These are phyloP conservation scores for Cyberlindnera americana DNA, from an alignment of 805 yeast species.

Conservation along the genomic window DNA sequence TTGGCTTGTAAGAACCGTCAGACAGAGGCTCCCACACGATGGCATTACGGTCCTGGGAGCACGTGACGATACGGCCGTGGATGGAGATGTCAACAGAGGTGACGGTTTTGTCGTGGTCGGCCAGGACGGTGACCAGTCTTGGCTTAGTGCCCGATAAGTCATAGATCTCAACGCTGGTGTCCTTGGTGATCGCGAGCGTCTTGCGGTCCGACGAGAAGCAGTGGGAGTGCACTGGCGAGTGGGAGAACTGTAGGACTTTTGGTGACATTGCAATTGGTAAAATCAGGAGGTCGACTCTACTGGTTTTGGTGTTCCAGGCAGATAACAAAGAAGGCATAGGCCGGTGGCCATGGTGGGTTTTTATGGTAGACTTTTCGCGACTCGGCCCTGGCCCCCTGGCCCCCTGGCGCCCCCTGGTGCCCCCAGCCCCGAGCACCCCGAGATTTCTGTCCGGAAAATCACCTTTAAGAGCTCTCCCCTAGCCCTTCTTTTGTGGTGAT, in stretches of 20 bases:
- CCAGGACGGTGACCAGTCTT: slow-evolving; percentile 57
- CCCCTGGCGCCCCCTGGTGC: too few species aligned
- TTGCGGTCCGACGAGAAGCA: slow-evolving; percentile 69
- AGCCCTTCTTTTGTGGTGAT: too few species aligned
- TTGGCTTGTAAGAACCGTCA: slow-evolving; percentile 69
- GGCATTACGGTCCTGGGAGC: slow-evolving; percentile 97
- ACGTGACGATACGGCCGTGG: slow-evolving; percentile 89
- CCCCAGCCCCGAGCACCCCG: too few species aligned
- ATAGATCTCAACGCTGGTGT: slow-evolving; percentile 71
- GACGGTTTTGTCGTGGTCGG: slow-evolving; percentile 88
- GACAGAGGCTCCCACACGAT: slow-evolving; percentile 86
- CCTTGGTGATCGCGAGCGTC: slow-evolving; percentile 78
- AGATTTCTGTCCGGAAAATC: too few species aligned
- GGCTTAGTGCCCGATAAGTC: slow-evolving; percentile 54
- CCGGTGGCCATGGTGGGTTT: too few species aligned
- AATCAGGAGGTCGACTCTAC: slow-evolving; percentile 29
- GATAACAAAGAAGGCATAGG: too few species aligned
- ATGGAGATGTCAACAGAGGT: slow-evolving; percentile 90
- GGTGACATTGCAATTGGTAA: slow-evolving; percentile 16
- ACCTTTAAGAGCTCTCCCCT: too few species aligned
- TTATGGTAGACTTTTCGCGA: too few species aligned
- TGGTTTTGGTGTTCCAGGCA: slow-evolving; percentile 6
- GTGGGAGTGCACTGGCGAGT: slow-evolving; percentile 87
- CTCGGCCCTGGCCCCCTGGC: too few species aligned
- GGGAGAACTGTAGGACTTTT: slow-evolving; percentile 61